Evolutionary conservation across 768 basidiomycete species (phyloP).

Genomic region (Cystobasidium tubakii): DNA sequence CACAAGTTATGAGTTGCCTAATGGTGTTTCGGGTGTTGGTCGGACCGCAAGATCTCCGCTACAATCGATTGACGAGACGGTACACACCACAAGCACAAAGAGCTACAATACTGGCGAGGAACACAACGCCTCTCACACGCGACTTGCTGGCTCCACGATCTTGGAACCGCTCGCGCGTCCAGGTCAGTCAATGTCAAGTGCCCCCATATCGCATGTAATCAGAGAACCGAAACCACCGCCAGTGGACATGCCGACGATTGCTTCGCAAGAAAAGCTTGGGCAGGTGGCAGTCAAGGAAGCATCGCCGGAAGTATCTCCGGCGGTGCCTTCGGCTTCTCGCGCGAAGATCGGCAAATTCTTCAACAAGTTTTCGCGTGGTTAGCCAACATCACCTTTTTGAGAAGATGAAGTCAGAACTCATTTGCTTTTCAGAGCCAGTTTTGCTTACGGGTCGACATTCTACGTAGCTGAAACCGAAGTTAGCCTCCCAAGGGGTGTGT

Average conservation of each 20-base stretch:
- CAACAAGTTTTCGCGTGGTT: constrained; percentile 14
- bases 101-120: not conserved
- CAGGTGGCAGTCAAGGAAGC: not conserved
- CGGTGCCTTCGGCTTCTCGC: not conserved
- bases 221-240: constrained; percentile 13
- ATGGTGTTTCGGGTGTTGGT: not conserved
- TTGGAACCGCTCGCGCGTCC: not conserved
- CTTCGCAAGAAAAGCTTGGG: not conserved
- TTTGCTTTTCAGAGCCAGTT: too few species aligned
- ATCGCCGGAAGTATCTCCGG: not conserved
- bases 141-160: not conserved
- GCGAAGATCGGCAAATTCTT: constrained; percentile 30
- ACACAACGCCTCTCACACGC: not conserved
- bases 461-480: too few species aligned
- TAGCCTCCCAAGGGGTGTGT: too few species aligned
- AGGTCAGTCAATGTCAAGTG: not conserved
- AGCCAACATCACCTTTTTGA: not conserved
- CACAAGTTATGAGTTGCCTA: constrained; percentile 14
- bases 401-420: too few species aligned
- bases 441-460: too few species aligned
- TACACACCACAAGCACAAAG: not conserved
- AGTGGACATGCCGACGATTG: not conserved
- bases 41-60: not conserved
- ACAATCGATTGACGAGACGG: constrained; percentile 5
- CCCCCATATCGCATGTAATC: not conserved